Evolutionary conservation across 352 stramenopile genomes (phyloP).

Genomic region (Pythium aristosporum): DNA sequence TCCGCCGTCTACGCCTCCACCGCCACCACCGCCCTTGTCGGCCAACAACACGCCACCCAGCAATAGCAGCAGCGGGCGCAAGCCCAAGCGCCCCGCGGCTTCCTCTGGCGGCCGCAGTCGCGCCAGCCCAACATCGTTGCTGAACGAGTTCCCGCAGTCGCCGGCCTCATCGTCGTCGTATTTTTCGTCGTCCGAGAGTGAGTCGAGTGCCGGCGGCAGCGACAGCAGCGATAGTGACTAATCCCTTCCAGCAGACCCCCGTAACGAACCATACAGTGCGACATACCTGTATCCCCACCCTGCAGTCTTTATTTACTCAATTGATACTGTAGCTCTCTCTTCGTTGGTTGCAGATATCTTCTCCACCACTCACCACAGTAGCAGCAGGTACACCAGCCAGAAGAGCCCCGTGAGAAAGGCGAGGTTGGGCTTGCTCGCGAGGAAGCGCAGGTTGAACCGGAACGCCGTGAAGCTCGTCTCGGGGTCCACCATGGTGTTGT

Average conservation of each 20-base stretch:
- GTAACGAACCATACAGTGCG: constrained; percentile 2
- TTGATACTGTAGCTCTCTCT: background rate
- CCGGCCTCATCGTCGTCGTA: constrained; percentile 66
- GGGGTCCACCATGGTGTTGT: constrained; percentile 72
- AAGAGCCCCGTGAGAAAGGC: constrained; percentile 56
- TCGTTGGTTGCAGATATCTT: background rate
- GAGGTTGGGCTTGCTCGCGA: constrained; percentile 86
- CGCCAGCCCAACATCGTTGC: constrained; percentile 26
- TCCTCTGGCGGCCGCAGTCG: background rate
- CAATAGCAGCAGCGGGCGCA: background rate
- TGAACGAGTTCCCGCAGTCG: constrained; percentile 61
- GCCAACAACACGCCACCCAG: constrained; percentile 12
- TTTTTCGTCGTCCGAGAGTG: constrained; percentile 78
- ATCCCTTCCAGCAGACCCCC: background rate
- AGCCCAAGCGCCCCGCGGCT: background rate
- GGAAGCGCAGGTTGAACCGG: constrained; percentile 86
- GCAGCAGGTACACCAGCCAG: constrained; percentile 63
- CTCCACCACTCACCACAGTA: constrained; percentile 44
- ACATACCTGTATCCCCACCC: background rate
- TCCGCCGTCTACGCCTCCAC: constrained; percentile 28
- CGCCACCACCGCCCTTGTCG: constrained; percentile 4
- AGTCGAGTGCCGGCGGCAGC: constrained; percentile 48
- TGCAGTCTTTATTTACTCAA: too few species aligned
- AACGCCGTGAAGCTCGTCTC: constrained; percentile 36
- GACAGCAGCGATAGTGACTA: constrained; percentile 48